Base-by-base conservation (phyloP, 2,329 filamentous ascomycete species). In the Penicillium sp. region DNA sequence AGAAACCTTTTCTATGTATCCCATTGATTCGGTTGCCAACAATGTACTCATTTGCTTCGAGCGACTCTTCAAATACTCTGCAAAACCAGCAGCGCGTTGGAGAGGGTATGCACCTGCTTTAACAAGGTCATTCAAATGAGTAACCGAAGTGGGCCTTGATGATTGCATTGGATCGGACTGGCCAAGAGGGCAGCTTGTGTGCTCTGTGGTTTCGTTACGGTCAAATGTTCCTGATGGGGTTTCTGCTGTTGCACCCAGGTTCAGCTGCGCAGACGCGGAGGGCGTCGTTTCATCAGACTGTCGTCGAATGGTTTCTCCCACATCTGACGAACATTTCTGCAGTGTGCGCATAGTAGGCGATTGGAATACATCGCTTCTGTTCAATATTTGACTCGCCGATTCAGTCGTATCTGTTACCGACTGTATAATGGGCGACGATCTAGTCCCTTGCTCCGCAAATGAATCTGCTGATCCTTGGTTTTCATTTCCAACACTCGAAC, bases 1-100 rank as follows among this genome's bases (percentile, higher is more conserved):
- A 0, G 93, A 96, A 0, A 97, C 92, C 72, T 97, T 97, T 68
- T 95, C 92, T 30, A 96, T 88, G 68, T 97, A 97, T 1, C 91
- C 91, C 86, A 96, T 96, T 0, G 93, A 95, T 70, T 97, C 92
- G 0, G 88, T 90, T 7, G 93, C 90, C 42, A 97, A 76, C 8
- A 96, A 76, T 27, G 80, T 90, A 56, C 90, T 90, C 85, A 97
- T 90, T 32, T 85, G 85, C 62, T 89, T 89, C 19, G 91, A 88
- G 19, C 89, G 85, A 52, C 82, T 87, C 67, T 89, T 90, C 47
- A 97, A 78, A 68, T 91, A 96, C 43, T 87, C 90, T 8, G 91
- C 91, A 68, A 96, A 83, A 1, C 87, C 87, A 9, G 89, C 89
- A 0, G 91, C 93, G 56, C 90, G 85, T 71, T 95, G 90, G 4